Conservation (phyloP, 169 alveolate species). For the Eimeria falciformis region DNA sequence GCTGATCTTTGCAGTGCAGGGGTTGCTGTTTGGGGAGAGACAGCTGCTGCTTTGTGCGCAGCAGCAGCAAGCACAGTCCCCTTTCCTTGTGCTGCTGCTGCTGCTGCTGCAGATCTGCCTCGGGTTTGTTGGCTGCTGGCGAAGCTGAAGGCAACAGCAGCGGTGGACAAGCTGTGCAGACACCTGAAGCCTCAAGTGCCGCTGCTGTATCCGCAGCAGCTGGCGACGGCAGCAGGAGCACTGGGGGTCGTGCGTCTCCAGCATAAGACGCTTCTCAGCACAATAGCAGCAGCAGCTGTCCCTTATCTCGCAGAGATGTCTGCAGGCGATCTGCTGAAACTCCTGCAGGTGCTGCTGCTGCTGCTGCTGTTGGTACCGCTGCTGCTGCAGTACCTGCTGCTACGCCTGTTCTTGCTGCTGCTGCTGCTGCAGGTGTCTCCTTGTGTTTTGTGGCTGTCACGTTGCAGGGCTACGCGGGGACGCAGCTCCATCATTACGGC, state of each 20-base stretch:
- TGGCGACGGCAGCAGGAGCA: constrained; percentile 82
- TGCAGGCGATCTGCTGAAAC: constrained; percentile 48
- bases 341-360: constrained; percentile 27
- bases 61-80: background rate
- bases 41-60: background rate
- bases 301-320: constrained; percentile 51
- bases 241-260: constrained; percentile 84
- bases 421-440: background rate
- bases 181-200: constrained; percentile 79
- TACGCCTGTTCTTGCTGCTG: background rate
- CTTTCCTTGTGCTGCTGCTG: constrained; percentile 5
- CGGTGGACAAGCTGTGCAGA: constrained; percentile 83
- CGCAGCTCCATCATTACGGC: constrained; percentile 62
- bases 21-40: background rate
- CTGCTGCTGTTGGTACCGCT: background rate
- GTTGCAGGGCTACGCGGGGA: constrained; percentile 69
- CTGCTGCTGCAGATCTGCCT: constrained; percentile 82
- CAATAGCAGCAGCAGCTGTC: constrained; percentile 24
- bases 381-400: background rate
- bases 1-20: background rate
- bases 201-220: constrained; percentile 84
- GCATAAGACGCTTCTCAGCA: constrained; percentile 84
- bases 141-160: constrained; percentile 83
- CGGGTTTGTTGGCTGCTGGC: constrained; percentile 85
- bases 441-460: background rate